Evolutionary conservation across 805 yeast species (phyloP).

Genomic region (Scheffersomyces coipomensis): DNA sequence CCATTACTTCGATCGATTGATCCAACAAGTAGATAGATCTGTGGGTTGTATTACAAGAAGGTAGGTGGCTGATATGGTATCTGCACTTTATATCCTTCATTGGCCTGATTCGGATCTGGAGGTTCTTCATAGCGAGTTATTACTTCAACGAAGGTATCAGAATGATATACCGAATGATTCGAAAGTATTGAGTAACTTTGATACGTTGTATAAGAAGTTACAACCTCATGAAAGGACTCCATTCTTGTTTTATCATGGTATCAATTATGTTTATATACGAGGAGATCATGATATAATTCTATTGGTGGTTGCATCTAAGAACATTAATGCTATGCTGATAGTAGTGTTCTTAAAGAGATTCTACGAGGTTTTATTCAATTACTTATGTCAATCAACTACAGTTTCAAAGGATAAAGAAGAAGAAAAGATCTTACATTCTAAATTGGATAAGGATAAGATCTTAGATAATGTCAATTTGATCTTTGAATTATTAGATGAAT

Average conservation of each 20-base stretch:
- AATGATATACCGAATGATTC: conserved; percentile 26
- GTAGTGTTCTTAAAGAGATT: conserved; percentile 52
- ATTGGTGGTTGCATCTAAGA: conserved; percentile 40
- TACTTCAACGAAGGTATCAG: conserved; percentile 33
- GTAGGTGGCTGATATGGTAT: conserved; percentile 31
- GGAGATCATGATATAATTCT: conserved; percentile 44
- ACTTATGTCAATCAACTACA: conserved; percentile 13
- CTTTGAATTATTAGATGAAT: conserved; percentile 84
- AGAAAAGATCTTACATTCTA: conserved; percentile 10
- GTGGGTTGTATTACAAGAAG: not conserved
- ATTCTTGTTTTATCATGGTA: conserved; percentile 45
- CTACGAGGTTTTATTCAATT: conserved; percentile 25
- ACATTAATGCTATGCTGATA: conserved; percentile 58
- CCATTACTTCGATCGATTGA: too few relatives aligned
- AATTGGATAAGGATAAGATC: conserved; percentile 57
- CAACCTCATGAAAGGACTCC: conserved; percentile 34
- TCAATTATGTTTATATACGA: conserved; percentile 53
- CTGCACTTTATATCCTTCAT: conserved; percentile 36
- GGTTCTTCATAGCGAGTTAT: conserved; percentile 26
- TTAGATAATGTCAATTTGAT: conserved; percentile 72
- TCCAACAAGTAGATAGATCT: not conserved
- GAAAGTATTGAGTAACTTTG: conserved; percentile 22
- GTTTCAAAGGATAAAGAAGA: not conserved
- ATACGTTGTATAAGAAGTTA: conserved; percentile 17
- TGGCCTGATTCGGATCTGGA: conserved; percentile 27